Base-by-base conservation (phyloP, 2,329 filamentous ascomycete species). In the Talaromyces sp. region DNA sequence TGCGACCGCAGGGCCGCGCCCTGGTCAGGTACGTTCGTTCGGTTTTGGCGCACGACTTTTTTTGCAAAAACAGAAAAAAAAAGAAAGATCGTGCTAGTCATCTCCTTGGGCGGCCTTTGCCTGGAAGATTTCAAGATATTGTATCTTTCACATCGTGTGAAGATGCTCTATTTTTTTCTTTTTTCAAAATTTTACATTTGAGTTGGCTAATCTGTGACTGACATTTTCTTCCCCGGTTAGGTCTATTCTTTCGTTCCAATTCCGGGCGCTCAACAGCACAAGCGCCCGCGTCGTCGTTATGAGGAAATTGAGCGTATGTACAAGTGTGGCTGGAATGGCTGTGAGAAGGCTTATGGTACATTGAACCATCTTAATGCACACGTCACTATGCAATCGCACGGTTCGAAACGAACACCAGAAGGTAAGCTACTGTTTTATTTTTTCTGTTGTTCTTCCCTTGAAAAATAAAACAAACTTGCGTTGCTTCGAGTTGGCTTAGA, bases 271-370 rank as follows among this genome's bases (percentile, higher is more conserved):
- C 93, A 97, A 73, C 95, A 99, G 74, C 93, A 98, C 76, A 99
- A 99, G 81, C 87, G 95, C 61, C 95, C 95, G 13, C 86, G 95
- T 65, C 84, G 95, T 69, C 86, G 95, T 58, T 99, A 97, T 70
- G 95, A 99, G 77, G 95, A 99, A 75, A 99, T 99, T 69, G 95
- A 99, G 80, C 88, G 95, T 72, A 98, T 99, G 95, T 98, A 99
- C 82, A 98, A 98, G 78, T 99, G 95, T 72, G 95, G 93, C 27
- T 98, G 92, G 91, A 93, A 97, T 66, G 93, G 93, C 9, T 99
- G 95, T 72, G 95, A 99, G 77, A 99, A 99, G 79, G 95, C 95
- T 2, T 99, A 99, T 68, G 95, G 95, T 62, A 99, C 95, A 54
- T 79, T 99, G 64, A 99, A 99, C 76, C 95, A 99, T 74, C 76